phyloP scores from a whole-genome alignment of 768 basidiomycete species.

The Macrocybe gigantea region DNA sequence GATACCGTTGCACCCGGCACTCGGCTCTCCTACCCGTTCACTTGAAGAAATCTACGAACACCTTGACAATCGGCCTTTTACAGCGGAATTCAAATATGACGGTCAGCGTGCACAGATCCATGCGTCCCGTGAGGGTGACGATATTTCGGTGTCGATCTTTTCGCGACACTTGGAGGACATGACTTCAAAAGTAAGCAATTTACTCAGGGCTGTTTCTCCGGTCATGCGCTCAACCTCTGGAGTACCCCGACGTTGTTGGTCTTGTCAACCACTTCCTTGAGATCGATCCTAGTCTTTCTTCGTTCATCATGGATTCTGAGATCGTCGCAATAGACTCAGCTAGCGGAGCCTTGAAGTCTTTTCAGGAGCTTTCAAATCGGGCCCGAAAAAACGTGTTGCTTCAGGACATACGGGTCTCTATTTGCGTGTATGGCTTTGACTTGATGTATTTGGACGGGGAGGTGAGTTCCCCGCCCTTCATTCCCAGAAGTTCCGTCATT shows the following conservation, averaged over 20 bases:
- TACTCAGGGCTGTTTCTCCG: constrained; percentile 1
- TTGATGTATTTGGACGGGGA: constrained; percentile 79
- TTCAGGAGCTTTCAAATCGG: constrained; percentile 83
- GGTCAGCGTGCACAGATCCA: constrained; percentile 85
- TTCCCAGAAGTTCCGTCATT: neutral
- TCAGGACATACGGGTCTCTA: constrained; percentile 67
- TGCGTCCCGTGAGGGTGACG: constrained; percentile 28
- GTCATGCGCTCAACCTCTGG: constrained; percentile 1
- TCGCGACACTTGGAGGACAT: constrained; percentile 89
- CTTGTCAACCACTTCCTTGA: constrained; percentile 50
- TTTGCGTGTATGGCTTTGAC: constrained; percentile 87
- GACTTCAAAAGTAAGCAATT: constrained; percentile 66
- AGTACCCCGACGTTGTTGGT: constrained; percentile 81
- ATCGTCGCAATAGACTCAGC: constrained; percentile 75
- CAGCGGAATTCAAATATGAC: constrained; percentile 90
- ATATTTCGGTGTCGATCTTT: constrained; percentile 57
- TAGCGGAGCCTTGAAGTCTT: constrained; percentile 62
- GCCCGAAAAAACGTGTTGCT: constrained; percentile 79
- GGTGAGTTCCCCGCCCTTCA: constrained; percentile 36
- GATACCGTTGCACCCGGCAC: constrained; percentile 78
- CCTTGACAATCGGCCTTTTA: constrained; percentile 60
- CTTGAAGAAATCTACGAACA: constrained; percentile 78
- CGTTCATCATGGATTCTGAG: constrained; percentile 83
- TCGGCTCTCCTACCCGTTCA: constrained; percentile 84
- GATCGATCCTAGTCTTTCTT: constrained; percentile 32